Percentiles rank a stretch among this genome's conserved stretches.
Evolutionary conservation across 805 yeast genomes (phyloP).

Genomic region (Kodamaea sagamina): DNA sequence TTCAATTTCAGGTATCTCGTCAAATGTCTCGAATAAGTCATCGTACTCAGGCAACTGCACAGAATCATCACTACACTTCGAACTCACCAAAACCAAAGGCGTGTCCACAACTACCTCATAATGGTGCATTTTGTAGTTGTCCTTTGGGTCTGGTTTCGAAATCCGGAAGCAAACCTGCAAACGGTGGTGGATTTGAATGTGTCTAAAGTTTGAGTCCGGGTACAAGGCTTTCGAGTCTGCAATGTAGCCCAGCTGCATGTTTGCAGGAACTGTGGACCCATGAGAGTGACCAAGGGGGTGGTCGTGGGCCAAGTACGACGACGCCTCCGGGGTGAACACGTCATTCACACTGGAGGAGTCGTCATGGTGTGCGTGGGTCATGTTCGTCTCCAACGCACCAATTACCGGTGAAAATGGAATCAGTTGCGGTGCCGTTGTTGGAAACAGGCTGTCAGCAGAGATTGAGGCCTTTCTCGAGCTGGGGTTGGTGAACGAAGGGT

Average conservation of each 20-base stretch:
- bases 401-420: constrained; percentile 37
- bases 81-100: constrained; percentile 54
- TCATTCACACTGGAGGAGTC: constrained; percentile 13
- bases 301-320: constrained; percentile 34
- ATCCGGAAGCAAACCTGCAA: constrained; percentile 71
- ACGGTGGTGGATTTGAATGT: constrained; percentile 64
- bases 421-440: constrained; percentile 1
- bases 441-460: constrained; percentile 12
- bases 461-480: constrained; percentile 32
- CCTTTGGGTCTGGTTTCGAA: constrained; percentile 57
- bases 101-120: constrained; percentile 82
- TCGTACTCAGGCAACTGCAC: constrained; percentile 43
- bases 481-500: constrained; percentile 14
- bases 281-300: constrained; percentile 8
- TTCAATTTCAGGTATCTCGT: constrained; percentile 4
- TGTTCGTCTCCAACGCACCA: constrained; percentile 42
- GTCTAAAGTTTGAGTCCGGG: constrained; percentile 66
- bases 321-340: constrained; percentile 31
- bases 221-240: constrained; percentile 45
- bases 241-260: constrained; percentile 39
- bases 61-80: constrained; percentile 43
- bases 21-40: constrained; percentile 21
- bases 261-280: constrained; percentile 22
- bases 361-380: constrained; percentile 23
- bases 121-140: constrained; percentile 56